Percentiles rank a stretch among this genome's conserved stretches.
Conservation (phyloP, 1,284 basidiomycete species). For the Singerocomus rubriflavus region DNA sequence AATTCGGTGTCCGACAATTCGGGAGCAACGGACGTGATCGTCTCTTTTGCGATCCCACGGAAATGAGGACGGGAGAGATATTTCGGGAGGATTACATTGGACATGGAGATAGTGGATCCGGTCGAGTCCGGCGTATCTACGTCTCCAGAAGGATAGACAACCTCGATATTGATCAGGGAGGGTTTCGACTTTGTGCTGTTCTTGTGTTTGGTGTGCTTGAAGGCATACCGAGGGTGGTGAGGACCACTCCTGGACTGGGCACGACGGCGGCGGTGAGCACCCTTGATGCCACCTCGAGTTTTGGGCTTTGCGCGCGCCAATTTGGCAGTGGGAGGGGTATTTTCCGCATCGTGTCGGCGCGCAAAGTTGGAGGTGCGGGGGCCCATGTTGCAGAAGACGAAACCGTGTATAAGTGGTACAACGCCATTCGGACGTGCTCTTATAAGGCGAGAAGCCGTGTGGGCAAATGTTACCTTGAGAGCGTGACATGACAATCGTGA, state of each 20-base stretch:
- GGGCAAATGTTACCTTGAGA: constrained; percentile 3
- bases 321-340: constrained; percentile 22
- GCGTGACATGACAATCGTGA: constrained; percentile 20
- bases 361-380: constrained; percentile 5
- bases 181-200: not conserved
- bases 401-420: not conserved
- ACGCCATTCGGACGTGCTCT: constrained; percentile 17
- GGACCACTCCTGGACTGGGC: constrained; percentile 21
- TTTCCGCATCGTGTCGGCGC: constrained; percentile 21
- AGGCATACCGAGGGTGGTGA: constrained; percentile 23
- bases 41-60: constrained; percentile 11
- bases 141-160: constrained; percentile 10
- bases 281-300: constrained; percentile 30
- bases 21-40: constrained; percentile 23
- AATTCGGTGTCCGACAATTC: constrained; percentile 25
- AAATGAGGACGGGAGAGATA: constrained; percentile 23
- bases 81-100: constrained; percentile 21
- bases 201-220: constrained; percentile 28
- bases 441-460: constrained; percentile 22
- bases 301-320: constrained; percentile 11
- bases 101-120: constrained; percentile 2
- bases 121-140: constrained; percentile 6
- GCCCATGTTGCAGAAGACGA: constrained; percentile 12
- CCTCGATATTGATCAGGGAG: constrained; percentile 10
- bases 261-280: constrained; percentile 30